phyloP scores from a whole-genome alignment of 2,329 filamentous ascomycete genomes.

The Aschersonia sp. region DNA sequence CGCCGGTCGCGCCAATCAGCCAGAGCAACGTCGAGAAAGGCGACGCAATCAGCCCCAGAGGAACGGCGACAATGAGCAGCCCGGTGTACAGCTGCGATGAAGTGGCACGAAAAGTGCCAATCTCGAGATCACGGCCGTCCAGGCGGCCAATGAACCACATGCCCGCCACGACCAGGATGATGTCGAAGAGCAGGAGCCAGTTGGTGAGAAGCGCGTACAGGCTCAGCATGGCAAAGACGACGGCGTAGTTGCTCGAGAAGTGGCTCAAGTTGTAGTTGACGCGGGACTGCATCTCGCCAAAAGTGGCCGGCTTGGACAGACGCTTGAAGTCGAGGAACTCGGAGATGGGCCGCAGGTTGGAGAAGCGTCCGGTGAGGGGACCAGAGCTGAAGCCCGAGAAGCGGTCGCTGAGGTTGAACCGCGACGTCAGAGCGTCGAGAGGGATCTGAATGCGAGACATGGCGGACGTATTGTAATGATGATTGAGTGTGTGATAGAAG shows the following conservation, averaged over 20 bases:
- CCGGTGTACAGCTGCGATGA: slow-evolving; percentile 89
- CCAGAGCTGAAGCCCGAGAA: slow-evolving; percentile 73
- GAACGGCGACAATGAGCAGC: slow-evolving; percentile 69
- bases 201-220: slow-evolving; percentile 93
- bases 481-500: neutral
- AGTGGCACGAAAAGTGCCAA: slow-evolving; percentile 70
- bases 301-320: slow-evolving; percentile 84
- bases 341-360: slow-evolving; percentile 78
- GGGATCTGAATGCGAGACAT: slow-evolving; percentile 92
- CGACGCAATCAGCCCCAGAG: slow-evolving; percentile 72
- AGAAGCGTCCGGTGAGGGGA: slow-evolving; percentile 67
- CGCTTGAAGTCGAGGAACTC: slow-evolving; percentile 97
- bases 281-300: slow-evolving; percentile 75
- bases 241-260: slow-evolving; percentile 97
- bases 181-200: slow-evolving; percentile 75
- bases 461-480: slow-evolving; percentile 5
- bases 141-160: slow-evolving; percentile 89
- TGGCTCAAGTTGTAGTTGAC: slow-evolving; percentile 95
- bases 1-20: slow-evolving; percentile 89
- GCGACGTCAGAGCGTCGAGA: slow-evolving; percentile 78
- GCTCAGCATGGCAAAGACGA: slow-evolving; percentile 85
- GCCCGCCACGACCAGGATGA: slow-evolving; percentile 71
- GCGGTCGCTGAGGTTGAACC: slow-evolving; percentile 72
- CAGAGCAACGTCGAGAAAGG: slow-evolving; percentile 78
- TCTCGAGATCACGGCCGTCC: slow-evolving; percentile 71